Evolutionary conservation across 176 grass and related monocot species (phyloP), one percentile per base, ranked within the genome.

Genomic region (Oryza longistaminata): DNA sequence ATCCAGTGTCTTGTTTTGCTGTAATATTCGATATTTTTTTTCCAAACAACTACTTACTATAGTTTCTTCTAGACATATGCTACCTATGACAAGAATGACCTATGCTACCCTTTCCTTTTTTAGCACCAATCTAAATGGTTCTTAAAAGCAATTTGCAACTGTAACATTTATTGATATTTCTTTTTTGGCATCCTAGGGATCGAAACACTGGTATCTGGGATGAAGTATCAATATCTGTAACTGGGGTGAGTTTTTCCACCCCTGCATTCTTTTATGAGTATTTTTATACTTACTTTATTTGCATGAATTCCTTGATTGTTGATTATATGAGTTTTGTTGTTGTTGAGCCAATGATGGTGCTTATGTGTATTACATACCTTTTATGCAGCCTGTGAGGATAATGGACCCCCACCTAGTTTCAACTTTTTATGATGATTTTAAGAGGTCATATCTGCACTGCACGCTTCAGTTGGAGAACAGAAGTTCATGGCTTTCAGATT

Each of bases 191-290:
- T 34, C 72, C 14, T 81, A 98, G 96, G 86, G 96, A 98, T 80
- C 92, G 96, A 73, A 98, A 98, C 83, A 98, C 96, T 0, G 96
- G 96, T 77, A 98, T 98, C 70, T 95, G 96, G 96, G 96, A 98
- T 95, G 96, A 98, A 90, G 93, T 98, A 35, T 98, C 96, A 46
- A 82, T 98, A 83, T 92, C 84, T 45, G 75, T 87, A 52, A 92
- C 90, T 76, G 93, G 93, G 81, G 96, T 98, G 81, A 95, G 91
- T 60, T 81, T 85, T 82, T 27, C 31, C 64, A 31, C 25, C 67
- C 61, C 31, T 83, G 0, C 60, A 69, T 37, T 79, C 5, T 64
- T 40, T 48, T 60, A 73, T 34, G 77, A 45, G 14, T 78, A 46
- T 74, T 81, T 42, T 62, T 31, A 34, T 71, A 19, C 34, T 74